phyloP scores from a whole-genome alignment of 495 filamentous ascomycete species.

The Aspergillus cavernicola region DNA sequence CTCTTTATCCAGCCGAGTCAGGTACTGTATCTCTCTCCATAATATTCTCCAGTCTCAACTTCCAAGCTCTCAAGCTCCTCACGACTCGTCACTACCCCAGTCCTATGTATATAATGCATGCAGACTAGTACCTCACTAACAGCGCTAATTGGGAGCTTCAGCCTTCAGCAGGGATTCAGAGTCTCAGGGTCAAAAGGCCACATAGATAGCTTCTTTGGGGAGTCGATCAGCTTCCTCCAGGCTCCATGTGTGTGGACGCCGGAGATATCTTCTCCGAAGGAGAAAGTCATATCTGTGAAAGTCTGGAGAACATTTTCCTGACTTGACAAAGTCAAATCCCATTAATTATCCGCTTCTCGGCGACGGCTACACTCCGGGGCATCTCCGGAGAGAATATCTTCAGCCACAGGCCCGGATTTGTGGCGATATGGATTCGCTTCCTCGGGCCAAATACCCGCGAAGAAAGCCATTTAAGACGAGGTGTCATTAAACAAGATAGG shows the following conservation, averaged over 20 bases:
- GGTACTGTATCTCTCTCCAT: background rate
- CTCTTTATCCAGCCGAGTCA: background rate
- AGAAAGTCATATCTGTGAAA: too few relatives aligned
- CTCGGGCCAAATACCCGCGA: background rate
- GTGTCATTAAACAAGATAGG: slow-evolving; percentile 4
- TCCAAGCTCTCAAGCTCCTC: background rate
- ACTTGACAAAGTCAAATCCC: background rate
- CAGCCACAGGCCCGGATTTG: background rate
- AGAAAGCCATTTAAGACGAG: background rate
- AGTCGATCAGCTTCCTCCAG: background rate
- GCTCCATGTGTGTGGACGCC: background rate
- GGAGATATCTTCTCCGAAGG: too few relatives aligned
- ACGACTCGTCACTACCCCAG: background rate
- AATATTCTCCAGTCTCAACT: background rate
- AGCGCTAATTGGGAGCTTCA: slow-evolving; percentile 1
- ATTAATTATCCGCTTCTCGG: background rate
- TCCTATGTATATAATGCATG: background rate
- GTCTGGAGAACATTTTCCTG: slow-evolving; percentile 9
- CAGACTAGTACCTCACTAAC: slow-evolving; percentile 10
- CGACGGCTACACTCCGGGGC: slow-evolving; percentile 1
- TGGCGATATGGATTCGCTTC: background rate
- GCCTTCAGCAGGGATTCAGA: background rate
- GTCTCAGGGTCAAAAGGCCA: background rate
- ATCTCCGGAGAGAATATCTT: slow-evolving; percentile 5
- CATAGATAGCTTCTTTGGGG: background rate